A percentile compares a stretch with the other conserved stretches of the same genome.
Evolutionary conservation across 2,329 filamentous ascomycete species (phyloP).

Genomic region (Pyricularia pennisetigena): DNA sequence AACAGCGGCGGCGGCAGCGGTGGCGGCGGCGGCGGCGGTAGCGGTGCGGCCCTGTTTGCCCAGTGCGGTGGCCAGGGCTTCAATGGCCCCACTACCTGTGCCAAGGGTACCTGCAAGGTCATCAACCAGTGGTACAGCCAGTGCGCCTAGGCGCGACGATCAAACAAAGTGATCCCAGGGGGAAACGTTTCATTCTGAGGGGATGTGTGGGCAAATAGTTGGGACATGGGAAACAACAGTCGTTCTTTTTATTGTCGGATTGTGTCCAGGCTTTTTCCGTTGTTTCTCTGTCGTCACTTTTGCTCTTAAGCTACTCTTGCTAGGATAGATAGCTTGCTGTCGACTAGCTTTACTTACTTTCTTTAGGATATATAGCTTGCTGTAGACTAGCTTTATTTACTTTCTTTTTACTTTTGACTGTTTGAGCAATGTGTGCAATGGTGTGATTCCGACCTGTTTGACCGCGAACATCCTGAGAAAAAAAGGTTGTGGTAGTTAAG

Average conservation of each 20-base stretch:
- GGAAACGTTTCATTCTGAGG: not conserved
- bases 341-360: no score
- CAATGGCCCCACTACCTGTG: not conserved
- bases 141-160: not conserved
- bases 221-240: not conserved
- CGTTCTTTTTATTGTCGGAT: not conserved
- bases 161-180: not conserved
- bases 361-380: not conserved
- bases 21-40: not conserved
- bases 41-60: not conserved
- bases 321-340: not conserved
- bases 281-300: not conserved
- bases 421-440: not conserved
- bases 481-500: no score
- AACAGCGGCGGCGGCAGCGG: not conserved
- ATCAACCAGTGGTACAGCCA: conserved; percentile 1
- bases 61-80: conserved; percentile 1
- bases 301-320: no score
- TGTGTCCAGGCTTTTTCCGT: not conserved
- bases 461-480: no score
- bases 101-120: not conserved
- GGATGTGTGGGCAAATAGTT: not conserved
- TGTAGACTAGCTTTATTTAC: not conserved
- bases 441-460: not conserved
- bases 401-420: not conserved